Conservation (phyloP, 129 eudicot genomes). For the Pulicaria dysenterica region DNA sequence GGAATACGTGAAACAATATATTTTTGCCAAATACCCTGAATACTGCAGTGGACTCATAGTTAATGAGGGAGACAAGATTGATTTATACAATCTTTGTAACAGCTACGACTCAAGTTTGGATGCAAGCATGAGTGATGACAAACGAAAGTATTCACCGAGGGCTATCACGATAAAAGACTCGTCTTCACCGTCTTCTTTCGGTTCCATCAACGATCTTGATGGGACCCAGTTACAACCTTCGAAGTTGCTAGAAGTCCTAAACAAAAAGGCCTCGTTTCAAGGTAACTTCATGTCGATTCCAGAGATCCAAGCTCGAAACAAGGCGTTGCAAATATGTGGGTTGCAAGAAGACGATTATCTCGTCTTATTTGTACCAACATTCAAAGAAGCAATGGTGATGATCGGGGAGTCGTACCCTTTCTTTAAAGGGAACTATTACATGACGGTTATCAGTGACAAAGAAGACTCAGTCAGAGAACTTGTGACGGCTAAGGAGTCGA, state of each 20-base stretch:
- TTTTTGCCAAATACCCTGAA: constrained; percentile 77
- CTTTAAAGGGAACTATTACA: constrained; percentile 69
- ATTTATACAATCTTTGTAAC: constrained; percentile 51
- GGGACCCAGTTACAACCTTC: constrained; percentile 69
- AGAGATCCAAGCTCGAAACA: constrained; percentile 69
- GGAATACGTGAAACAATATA: constrained; percentile 77
- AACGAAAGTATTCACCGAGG: constrained; percentile 53
- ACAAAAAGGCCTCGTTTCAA: constrained; percentile 60
- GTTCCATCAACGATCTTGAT: constrained; percentile 47
- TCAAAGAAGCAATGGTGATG: constrained; percentile 71
- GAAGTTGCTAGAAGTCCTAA: constrained; percentile 51
- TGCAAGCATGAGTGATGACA: constrained; percentile 44
- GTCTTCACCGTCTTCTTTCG: constrained; percentile 54
- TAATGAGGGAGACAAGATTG: constrained; percentile 51
- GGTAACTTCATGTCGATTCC: constrained; percentile 86
- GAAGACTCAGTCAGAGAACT: constrained; percentile 55
- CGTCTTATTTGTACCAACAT: constrained; percentile 51
- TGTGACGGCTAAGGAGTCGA: constrained; percentile 57
- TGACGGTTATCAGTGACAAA: constrained; percentile 60
- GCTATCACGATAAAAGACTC: constrained; percentile 42
- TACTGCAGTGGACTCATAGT: constrained; percentile 67
- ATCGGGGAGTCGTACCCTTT: constrained; percentile 86
- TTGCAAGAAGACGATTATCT: constrained; percentile 61
- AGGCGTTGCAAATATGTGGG: constrained; percentile 69
- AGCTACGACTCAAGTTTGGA: constrained; percentile 54